Evolutionary conservation across 192 early-diverging fungal genomes (phyloP).

Genomic region (Pilobolus umbonatus): DNA sequence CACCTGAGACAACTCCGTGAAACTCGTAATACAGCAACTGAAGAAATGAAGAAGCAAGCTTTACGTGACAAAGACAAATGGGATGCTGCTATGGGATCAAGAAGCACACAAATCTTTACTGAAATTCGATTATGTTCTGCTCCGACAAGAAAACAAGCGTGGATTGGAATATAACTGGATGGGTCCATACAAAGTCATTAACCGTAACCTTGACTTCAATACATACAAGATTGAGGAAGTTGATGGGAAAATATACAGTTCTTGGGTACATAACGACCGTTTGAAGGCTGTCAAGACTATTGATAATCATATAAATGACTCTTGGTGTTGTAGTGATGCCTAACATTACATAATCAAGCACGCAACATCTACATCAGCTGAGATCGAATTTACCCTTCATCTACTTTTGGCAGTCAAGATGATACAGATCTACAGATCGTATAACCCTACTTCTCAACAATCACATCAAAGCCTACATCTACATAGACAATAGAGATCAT

Average conservation of each 20-base stretch:
- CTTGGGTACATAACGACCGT: conserved; percentile 11
- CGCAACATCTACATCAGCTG: too few relatives aligned
- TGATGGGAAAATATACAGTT: conserved; percentile 1
- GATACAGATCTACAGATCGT: too few relatives aligned
- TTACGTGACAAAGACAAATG: background rate
- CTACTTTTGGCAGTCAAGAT: too few relatives aligned
- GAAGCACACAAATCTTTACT: background rate
- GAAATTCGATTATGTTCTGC: background rate
- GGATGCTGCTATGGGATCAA: background rate
- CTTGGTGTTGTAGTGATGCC: too few relatives aligned
- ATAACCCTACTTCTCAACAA: too few relatives aligned
- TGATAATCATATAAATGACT: background rate
- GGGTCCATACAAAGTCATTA: conserved; percentile 3
- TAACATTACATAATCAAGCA: too few relatives aligned
- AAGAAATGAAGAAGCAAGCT: background rate
- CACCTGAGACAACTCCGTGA: background rate
- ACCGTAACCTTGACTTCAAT: background rate
- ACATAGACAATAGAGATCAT: too few relatives aligned
- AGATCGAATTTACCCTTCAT: too few relatives aligned
- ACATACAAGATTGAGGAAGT: conserved; percentile 1
- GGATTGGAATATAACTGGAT: conserved; percentile 15
- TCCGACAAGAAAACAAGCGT: background rate
- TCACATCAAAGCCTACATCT: too few relatives aligned
- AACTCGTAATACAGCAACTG: background rate
- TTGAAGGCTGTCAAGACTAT: background rate